Percentiles rank a stretch among this genome's conserved stretches.
phyloP scores from a whole-genome alignment of 495 filamentous ascomycete species.

The Parathielavia hyrcaniae region DNA sequence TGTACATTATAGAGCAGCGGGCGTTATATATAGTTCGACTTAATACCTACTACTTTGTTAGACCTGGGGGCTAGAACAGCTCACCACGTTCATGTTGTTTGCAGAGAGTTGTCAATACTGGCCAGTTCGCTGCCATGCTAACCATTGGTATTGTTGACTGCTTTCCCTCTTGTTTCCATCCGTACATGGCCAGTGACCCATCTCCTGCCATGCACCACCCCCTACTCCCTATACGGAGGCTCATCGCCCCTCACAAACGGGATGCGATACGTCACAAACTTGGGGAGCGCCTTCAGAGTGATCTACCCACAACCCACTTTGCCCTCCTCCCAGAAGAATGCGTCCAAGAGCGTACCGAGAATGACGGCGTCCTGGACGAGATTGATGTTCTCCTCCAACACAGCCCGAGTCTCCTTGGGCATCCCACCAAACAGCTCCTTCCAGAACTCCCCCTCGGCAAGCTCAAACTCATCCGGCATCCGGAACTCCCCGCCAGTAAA shows the following conservation, averaged over 20 bases:
- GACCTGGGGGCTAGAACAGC: too few relatives aligned
- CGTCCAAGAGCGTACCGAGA: constrained; percentile 9
- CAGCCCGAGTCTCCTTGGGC: not conserved
- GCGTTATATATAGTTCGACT: too few relatives aligned
- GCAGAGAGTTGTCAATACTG: too few relatives aligned
- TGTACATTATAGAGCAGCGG: too few relatives aligned
- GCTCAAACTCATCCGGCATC: constrained; percentile 15
- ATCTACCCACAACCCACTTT: constrained; percentile 10
- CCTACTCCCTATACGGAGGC: constrained; percentile 15
- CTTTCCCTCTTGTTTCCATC: too few relatives aligned
- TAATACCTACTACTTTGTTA: too few relatives aligned
- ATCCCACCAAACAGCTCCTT: constrained; percentile 13
- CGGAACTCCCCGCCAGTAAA: constrained; percentile 14
- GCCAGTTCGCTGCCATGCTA: too few relatives aligned
- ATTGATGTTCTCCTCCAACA: constrained; percentile 12
- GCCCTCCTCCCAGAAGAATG: constrained; percentile 14
- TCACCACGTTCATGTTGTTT: too few relatives aligned
- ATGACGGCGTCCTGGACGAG: constrained; percentile 14
- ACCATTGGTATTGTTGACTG: too few relatives aligned
- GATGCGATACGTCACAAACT: constrained; percentile 19
- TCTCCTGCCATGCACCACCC: too few relatives aligned
- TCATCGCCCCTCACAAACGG: constrained; percentile 8
- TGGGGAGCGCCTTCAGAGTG: constrained; percentile 10
- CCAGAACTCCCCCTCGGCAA: constrained; percentile 14
- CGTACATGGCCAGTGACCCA: too few relatives aligned